Conservation (phyloP, 2,329 filamentous ascomycete species). For the Exophiala sp. region DNA sequence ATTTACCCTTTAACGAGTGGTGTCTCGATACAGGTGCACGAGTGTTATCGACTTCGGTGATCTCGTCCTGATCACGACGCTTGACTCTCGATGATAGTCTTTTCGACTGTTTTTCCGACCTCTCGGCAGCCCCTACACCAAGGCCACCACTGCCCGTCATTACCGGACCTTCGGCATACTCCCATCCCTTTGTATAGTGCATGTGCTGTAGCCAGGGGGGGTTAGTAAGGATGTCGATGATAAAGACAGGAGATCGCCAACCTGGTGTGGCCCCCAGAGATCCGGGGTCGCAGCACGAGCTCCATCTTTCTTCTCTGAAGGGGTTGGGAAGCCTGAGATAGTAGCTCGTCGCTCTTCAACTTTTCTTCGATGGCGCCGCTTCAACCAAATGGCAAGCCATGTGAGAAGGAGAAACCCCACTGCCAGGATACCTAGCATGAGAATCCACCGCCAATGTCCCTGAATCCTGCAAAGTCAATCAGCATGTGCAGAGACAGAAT, state of each 20-base stretch:
- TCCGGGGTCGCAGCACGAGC: constrained; percentile 27
- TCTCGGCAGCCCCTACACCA: not conserved
- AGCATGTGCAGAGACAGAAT: not conserved
- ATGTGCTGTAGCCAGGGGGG: constrained; percentile 19
- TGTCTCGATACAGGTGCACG: constrained; percentile 10
- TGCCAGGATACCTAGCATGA: constrained; percentile 70
- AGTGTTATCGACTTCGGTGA: constrained; percentile 3
- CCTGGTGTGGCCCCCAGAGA: constrained; percentile 36
- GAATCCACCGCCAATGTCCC: constrained; percentile 70
- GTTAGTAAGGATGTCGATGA: constrained; percentile 3
- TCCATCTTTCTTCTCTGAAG: constrained; percentile 33
- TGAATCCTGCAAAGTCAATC: constrained; percentile 51
- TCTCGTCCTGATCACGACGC: constrained; percentile 8
- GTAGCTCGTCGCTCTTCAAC: constrained; percentile 47
- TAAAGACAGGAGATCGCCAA: constrained; percentile 1
- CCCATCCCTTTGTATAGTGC: constrained; percentile 25
- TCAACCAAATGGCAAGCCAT: constrained; percentile 63
- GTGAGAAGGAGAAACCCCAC: constrained; percentile 63
- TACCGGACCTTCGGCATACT: constrained; percentile 15
- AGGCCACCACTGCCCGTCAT: constrained; percentile 10
- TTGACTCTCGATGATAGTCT: constrained; percentile 7
- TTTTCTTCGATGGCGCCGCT: constrained; percentile 66
- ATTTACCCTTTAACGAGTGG: constrained; percentile 20
- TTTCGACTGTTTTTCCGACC: constrained; percentile 5
- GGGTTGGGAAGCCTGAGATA: constrained; percentile 24